Evolutionary conservation across 1,284 basidiomycete genomes (phyloP), one percentile per base, ranked within the genome.

Genomic region (Phlebopus sp.): DNA sequence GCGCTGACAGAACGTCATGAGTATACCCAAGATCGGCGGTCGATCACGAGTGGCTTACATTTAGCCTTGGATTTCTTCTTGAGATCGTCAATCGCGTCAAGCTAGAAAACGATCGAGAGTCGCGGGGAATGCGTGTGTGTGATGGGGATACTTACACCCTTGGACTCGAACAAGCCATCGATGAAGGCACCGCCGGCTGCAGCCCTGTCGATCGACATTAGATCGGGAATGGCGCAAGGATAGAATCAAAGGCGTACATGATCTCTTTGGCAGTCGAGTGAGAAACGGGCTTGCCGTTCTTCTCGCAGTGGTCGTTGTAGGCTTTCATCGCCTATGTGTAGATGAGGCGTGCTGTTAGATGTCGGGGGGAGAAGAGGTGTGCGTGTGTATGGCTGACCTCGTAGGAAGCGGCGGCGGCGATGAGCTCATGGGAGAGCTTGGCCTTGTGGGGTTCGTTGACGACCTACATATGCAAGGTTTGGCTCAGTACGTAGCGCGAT

Each of bases 161-260:
- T 78, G 52, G 76, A 77, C 59, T 82, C 78, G 4, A 74, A 54
- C 0, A 73, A 53, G 32, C 59, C 69, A 48, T 74, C 71, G 46
- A 82, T 57, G 60, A 77, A 76, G 3, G 64, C 69, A 38, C 73
- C 81, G 34, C 62, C 51, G 9, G 75, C 59, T 27, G 27, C 62
- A 9, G 60, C 62, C 25, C 66, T 64, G 15, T 41, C 19, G 5
- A 64, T 72, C 44, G 74, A 73, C 21, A 21, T 75, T 75, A 45
- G 7, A 19, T 10, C 10, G 4, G 17, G n/a, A 11, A 5, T 8
- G 19, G 13, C n/a, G 23, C 17, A 23, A 13, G 18, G 17, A 3
- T 17, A 5, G 19, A 29, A 10, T 23, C 10, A 19, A 13, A 37
- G 18, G 59, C 66, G 37, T 18, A 64, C 62, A 59, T 0, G 23